Base-by-base conservation (phyloP, 345 rosid genomes). In the Reutealis trisperma region DNA sequence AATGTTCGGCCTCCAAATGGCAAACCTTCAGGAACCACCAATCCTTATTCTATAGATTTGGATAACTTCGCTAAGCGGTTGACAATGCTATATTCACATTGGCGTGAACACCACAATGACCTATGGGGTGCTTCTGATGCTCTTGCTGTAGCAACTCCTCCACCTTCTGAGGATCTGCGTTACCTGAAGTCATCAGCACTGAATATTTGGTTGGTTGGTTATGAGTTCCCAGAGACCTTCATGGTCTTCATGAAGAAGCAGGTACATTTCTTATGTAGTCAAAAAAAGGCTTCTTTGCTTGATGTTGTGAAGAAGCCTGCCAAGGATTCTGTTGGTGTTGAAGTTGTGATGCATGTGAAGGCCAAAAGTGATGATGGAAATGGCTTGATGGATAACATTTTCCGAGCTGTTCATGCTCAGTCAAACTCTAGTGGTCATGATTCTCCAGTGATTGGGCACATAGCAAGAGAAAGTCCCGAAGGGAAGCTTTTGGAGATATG, bases 201-300 rank as follows among this genome's bases (percentile, higher is more conserved):
- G 71, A 92, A 90, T 71, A 85, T 93, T 52, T 96, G 99, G 98
- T 86, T 96, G 86, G 84, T 96, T 59, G 99, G 99, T 52, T 96
- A 92, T 63, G 99, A 93, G 86, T 96, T 96, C 78, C 99, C 98
- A 1, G 98, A 93, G 87, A 93, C 99, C 0, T 86, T 96, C 44
- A 96, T 96, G 93, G 92, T 93, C 70, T 93, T 96, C 79, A 78
- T 86, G 68, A 80, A 80, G 83, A 91, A 87, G 85, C 92, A 93
- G 85, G 87, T 94, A 47, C 98, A 90, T 80, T 88, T 94, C 83
- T 83, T 93, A 74, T 93, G 95, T 78, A 93, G 93, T 82, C 90
- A 83, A 85, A 93, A 85, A 84, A 94, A 93, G 85, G 97, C 91
- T 6, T 83, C 90, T 70, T 71, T 93, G 68, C 98, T 96, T 83